Conservation (phyloP, 225 moss, liverwort and hornwort genomes). For the Marchantia polymorpha region DNA sequence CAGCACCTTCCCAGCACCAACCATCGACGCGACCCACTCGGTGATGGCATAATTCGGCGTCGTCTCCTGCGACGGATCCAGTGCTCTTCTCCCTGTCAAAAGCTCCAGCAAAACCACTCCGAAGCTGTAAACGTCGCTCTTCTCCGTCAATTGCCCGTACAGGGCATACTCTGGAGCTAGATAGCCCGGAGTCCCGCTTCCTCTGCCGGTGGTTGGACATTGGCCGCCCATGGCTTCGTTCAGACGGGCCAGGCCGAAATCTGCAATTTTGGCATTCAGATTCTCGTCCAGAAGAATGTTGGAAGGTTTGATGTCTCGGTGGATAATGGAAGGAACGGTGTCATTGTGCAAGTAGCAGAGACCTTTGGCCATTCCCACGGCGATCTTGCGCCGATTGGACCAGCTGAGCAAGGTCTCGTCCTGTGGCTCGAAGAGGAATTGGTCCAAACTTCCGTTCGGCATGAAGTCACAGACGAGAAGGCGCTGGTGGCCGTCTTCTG, state of each 20-base stretch:
- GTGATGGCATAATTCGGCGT: slow-evolving; percentile 32
- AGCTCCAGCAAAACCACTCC: slow-evolving; percentile 65
- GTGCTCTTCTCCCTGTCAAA: slow-evolving; percentile 53
- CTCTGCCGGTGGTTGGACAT: slow-evolving; percentile 30
- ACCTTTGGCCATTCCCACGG: slow-evolving; percentile 52
- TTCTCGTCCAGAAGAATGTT: slow-evolving; percentile 59
- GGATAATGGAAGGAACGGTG: slow-evolving; percentile 49
- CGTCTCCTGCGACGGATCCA: slow-evolving; percentile 21
- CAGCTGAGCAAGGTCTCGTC: slow-evolving; percentile 36
- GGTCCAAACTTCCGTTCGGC: slow-evolving; percentile 44
- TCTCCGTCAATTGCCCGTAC: slow-evolving; percentile 60
- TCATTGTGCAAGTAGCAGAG: slow-evolving; percentile 55
- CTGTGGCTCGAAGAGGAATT: slow-evolving; percentile 39
- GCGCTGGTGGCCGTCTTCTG: slow-evolving; percentile 54
- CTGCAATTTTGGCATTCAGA: slow-evolving; percentile 48
- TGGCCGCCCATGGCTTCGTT: slow-evolving; percentile 42
- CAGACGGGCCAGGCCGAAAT: slow-evolving; percentile 55
- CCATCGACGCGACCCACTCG: slow-evolving; percentile 54
- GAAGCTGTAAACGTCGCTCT: slow-evolving; percentile 63
- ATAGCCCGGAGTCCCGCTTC: slow-evolving; percentile 54
- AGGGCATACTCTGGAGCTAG: slow-evolving; percentile 59
- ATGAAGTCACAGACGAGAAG: slow-evolving; percentile 54
- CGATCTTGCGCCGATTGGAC: slow-evolving; percentile 51
- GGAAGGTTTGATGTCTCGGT: slow-evolving; percentile 57
- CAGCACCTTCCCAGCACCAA: slow-evolving; percentile 42